Conservation (phyloP, 2,329 filamentous ascomycete species). For the Lachnellula subtilissima region DNA sequence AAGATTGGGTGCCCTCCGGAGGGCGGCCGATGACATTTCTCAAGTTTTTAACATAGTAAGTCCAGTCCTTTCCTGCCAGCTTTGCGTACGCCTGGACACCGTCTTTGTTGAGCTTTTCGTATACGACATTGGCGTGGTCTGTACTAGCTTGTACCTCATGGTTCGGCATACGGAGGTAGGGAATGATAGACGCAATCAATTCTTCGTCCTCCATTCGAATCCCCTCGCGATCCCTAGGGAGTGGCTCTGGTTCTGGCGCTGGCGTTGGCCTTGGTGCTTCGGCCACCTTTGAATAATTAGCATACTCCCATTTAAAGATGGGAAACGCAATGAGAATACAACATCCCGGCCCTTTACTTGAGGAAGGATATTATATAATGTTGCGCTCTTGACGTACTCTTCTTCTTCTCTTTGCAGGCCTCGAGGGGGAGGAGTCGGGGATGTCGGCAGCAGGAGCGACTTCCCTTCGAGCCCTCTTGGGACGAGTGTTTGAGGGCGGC, state of each 20-base stretch:
- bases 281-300: conserved; percentile 30
- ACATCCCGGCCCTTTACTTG: not conserved
- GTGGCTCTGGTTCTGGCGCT: conserved; percentile 32
- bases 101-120: conserved; percentile 52
- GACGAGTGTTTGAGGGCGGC: conserved; percentile 38
- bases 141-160: conserved; percentile 53
- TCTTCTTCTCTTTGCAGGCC: conserved; percentile 61
- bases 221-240: conserved; percentile 39
- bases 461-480: conserved; percentile 34
- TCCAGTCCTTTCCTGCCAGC: conserved; percentile 77
- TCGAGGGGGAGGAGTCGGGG: conserved; percentile 49
- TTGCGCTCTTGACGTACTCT: conserved; percentile 41
- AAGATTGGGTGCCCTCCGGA: conserved; percentile 42
- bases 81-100: conserved; percentile 74
- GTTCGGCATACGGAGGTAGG: conserved; percentile 25
- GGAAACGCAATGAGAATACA: conserved; percentile 1
- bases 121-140: conserved; percentile 59
- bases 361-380: not conserved
- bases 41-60: conserved; percentile 75
- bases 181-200: conserved; percentile 28
- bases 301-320: not conserved
- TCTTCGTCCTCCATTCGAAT: conserved; percentile 46
- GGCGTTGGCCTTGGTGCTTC: conserved; percentile 23
- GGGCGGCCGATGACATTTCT: conserved; percentile 71
- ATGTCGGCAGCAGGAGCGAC: conserved; percentile 25